Conservation (phyloP, 257 asterid species). For the Perilla frutescens region DNA sequence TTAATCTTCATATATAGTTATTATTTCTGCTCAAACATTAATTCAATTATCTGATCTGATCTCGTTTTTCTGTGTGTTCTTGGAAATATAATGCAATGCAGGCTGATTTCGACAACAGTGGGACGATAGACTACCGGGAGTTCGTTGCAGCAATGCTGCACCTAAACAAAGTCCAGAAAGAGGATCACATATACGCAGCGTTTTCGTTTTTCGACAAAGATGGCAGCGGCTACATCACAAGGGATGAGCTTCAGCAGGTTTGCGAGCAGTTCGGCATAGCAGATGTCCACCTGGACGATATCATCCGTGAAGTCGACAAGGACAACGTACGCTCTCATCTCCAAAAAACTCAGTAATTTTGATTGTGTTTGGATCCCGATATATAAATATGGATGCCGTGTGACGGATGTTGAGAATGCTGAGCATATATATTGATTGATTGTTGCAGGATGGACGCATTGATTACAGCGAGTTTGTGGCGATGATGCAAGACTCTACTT, state of each 20-base stretch:
- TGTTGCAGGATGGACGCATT: constrained; percentile 74
- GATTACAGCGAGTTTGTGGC: constrained; percentile 86
- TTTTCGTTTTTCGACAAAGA: constrained; percentile 90
- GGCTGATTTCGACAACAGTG: constrained; percentile 93
- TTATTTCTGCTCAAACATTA: neutral
- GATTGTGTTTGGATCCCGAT: too few relatives aligned
- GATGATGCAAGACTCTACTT: constrained; percentile 84
- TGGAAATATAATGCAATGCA: constrained; percentile 33
- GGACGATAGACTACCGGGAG: constrained; percentile 88
- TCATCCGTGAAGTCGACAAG: constrained; percentile 86
- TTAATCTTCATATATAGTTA: neutral
- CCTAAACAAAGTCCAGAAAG: constrained; percentile 83
- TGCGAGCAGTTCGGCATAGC: constrained; percentile 80
- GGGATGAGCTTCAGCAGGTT: constrained; percentile 87
- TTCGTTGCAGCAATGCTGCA: constrained; percentile 93
- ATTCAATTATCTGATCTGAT: neutral
- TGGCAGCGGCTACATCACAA: constrained; percentile 82
- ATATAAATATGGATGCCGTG: too few relatives aligned
- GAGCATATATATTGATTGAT: neutral
- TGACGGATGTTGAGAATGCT: too few relatives aligned
- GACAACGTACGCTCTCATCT: constrained; percentile 50
- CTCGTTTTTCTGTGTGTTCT: too few relatives aligned
- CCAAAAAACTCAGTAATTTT: neutral
- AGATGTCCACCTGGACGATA: constrained; percentile 68
- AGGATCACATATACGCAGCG: constrained; percentile 75